A percentile compares a stretch with the other conserved stretches of the same genome.
phyloP scores from a whole-genome alignment of 1,139 yeast species.

The Pichiaceae sp. region DNA sequence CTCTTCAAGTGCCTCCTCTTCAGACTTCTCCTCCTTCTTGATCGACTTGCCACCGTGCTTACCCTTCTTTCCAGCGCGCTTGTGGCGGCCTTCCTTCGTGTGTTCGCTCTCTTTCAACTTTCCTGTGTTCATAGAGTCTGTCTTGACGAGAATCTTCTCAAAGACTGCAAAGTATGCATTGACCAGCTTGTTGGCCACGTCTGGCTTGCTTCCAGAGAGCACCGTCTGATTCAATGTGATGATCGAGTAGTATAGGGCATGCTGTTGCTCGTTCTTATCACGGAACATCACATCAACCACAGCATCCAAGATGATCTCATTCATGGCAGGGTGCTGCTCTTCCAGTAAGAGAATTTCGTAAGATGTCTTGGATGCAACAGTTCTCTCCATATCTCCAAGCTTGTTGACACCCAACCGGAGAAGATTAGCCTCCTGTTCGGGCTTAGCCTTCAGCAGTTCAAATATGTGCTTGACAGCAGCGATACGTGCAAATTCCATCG shows the following conservation, averaged over 20 bases:
- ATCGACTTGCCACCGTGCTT: slow-evolving; percentile 81
- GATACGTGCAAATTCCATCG: slow-evolving; percentile 84
- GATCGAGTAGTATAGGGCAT: slow-evolving; percentile 79
- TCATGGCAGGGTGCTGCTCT: slow-evolving; percentile 96
- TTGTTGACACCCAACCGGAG: slow-evolving; percentile 86
- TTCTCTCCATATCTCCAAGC: slow-evolving; percentile 86
- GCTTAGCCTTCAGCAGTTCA: slow-evolving; percentile 73
- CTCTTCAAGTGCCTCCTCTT: slow-evolving; percentile 70
- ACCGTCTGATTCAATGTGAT: slow-evolving; percentile 91
- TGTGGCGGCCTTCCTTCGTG: slow-evolving; percentile 32
- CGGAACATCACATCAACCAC: slow-evolving; percentile 77
- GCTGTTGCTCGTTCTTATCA: slow-evolving; percentile 62
- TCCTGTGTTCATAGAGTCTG: slow-evolving; percentile 43
- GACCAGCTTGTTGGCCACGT: slow-evolving; percentile 71
- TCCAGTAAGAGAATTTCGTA: slow-evolving; percentile 71
- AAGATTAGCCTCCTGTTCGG: slow-evolving; percentile 94
- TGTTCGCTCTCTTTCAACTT: slow-evolving; percentile 28
- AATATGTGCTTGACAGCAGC: slow-evolving; percentile 70
- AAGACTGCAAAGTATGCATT: slow-evolving; percentile 82
- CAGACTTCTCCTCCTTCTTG: slow-evolving; percentile 52
- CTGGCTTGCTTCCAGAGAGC: slow-evolving; percentile 65
- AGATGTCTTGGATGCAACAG: slow-evolving; percentile 85
- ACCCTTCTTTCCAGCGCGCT: slow-evolving; percentile 48
- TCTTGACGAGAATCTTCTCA: slow-evolving; percentile 69
- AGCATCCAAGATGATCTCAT: slow-evolving; percentile 65